phyloP scores from a whole-genome alignment of 2,329 filamentous ascomycete species.

The Xylariales sp. region DNA sequence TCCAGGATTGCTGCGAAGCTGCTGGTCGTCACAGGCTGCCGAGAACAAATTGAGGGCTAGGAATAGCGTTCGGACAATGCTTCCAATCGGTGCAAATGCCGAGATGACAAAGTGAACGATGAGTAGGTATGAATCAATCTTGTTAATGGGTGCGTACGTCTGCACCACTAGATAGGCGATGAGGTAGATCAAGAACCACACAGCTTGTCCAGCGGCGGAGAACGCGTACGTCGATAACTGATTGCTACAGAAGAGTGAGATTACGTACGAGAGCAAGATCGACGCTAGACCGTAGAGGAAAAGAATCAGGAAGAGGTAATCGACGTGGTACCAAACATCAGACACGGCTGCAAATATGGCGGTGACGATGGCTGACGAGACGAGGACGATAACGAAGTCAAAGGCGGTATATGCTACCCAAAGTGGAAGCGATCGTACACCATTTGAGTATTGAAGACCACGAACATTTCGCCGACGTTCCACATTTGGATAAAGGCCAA shows the following conservation, averaged over 20 bases:
- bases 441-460: constrained; percentile 90
- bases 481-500: constrained; percentile 87
- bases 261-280: constrained; percentile 79
- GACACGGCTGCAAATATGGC: constrained; percentile 76
- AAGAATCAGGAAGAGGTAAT: constrained; percentile 84
- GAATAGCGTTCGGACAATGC: constrained; percentile 78
- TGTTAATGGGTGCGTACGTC: constrained; percentile 77
- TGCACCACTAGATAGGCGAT: constrained; percentile 78
- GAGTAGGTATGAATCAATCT: constrained; percentile 74
- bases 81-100: constrained; percentile 80
- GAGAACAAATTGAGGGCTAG: constrained; percentile 86
- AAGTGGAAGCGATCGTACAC: constrained; percentile 81
- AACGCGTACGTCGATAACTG: constrained; percentile 89
- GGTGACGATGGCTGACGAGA: constrained; percentile 73
- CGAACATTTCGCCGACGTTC: constrained; percentile 84
- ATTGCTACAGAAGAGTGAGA: constrained; percentile 82
- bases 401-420: constrained; percentile 87
- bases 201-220: constrained; percentile 79
- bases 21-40: constrained; percentile 74
- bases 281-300: constrained; percentile 84
- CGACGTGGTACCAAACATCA: constrained; percentile 78
- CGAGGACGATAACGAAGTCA: constrained; percentile 79
- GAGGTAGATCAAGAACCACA: constrained; percentile 77
- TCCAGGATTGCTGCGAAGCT: constrained; percentile 75
- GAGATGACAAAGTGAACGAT: constrained; percentile 81